Percentiles rank a stretch among this genome's conserved stretches.
phyloP scores from a whole-genome alignment of 2,329 filamentous ascomycete species.

The Epicoccum sorghinum region DNA sequence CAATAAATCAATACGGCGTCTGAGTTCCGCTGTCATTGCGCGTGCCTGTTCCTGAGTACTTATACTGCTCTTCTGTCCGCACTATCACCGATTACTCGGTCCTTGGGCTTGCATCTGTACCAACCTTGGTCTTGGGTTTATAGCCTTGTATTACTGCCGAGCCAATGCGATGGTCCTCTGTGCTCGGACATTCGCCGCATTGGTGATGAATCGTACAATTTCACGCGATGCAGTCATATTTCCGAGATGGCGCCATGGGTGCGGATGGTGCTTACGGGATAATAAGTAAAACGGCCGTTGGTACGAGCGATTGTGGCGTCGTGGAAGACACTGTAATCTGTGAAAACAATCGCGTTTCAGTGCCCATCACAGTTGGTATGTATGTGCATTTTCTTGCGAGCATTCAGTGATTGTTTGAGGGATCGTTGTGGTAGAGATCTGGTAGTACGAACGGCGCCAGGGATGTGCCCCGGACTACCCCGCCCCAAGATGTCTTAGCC shows the following conservation, averaged over 20 bases:
- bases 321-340: too few relatives aligned
- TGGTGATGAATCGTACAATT: neutral
- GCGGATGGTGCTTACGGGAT: neutral
- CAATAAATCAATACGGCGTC: neutral
- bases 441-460: too few relatives aligned
- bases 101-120: neutral
- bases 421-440: too few relatives aligned
- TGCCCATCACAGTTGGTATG: too few relatives aligned
- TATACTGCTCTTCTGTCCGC: neutral
- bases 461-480: too few relatives aligned
- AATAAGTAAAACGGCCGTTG: neutral
- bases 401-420: too few relatives aligned
- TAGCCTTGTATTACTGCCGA: neutral
- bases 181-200: neutral
- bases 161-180: neutral
- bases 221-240: constrained; percentile 3
- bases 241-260: constrained; percentile 6
- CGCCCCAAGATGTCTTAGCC: too few relatives aligned
- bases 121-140: neutral
- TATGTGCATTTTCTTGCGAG: too few relatives aligned
- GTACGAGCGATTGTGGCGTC: too few relatives aligned
- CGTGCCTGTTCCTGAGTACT: neutral
- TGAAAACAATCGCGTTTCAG: too few relatives aligned
- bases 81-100: neutral
- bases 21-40: neutral